These are phyloP conservation scores for Anethum foeniculum DNA, from an alignment of 140 eudicot genomes.

Conservation along the genomic window DNA sequence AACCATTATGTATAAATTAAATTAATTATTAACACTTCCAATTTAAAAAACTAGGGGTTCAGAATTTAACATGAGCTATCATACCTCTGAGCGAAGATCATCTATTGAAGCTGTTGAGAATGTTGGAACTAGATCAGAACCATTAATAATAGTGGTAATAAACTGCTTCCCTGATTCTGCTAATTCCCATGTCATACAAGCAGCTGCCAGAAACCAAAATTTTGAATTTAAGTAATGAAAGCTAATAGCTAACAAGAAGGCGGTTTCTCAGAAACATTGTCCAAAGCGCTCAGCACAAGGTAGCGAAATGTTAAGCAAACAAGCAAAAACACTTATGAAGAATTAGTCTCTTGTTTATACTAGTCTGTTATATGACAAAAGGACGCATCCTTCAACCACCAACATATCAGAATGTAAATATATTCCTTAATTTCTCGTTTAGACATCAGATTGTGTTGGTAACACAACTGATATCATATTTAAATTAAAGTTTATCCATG, in stretches of 20 bases:
- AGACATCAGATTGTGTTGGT: not conserved
- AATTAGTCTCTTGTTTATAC: not conserved
- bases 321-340: not conserved
- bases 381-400: not conserved
- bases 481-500: not conserved
- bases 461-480: not conserved
- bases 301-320: not conserved
- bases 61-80: not conserved
- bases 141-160: slow-evolving; percentile 74
- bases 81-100: slow-evolving; percentile 97
- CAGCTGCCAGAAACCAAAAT: slow-evolving; percentile 50
- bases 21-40: not conserved
- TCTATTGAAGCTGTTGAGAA: slow-evolving; percentile 91
- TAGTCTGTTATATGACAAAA: not conserved
- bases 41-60: not conserved
- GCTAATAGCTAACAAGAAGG: not conserved
- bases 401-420: not conserved
- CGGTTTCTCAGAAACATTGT: not conserved
- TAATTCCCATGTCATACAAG: slow-evolving; percentile 98
- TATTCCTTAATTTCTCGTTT: not conserved
- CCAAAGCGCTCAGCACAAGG: not conserved
- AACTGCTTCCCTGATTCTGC: slow-evolving; percentile 98
- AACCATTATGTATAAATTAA: not conserved
- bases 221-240: slow-evolving; percentile 7
- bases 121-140: slow-evolving; percentile 97